Evolutionary conservation across 495 filamentous ascomycete genomes (phyloP).

Genomic region (Podospora didyma): DNA sequence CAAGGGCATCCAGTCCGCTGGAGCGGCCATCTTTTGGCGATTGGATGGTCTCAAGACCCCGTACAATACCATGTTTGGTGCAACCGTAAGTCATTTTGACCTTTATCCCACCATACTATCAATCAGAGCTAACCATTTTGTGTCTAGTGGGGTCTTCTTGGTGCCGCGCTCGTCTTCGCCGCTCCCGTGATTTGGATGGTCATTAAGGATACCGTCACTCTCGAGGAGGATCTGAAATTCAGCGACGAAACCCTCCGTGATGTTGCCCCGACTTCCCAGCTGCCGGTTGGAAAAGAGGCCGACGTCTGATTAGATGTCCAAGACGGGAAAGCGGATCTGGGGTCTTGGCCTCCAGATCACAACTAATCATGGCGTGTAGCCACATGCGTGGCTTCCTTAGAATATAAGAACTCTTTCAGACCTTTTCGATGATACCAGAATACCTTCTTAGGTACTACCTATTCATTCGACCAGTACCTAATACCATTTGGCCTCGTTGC

Average conservation of each 20-base stretch:
- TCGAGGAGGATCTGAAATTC: constrained; percentile 79
- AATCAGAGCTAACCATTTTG: constrained; percentile 20
- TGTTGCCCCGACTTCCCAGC: constrained; percentile 34
- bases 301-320: not conserved
- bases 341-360: not conserved
- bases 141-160: constrained; percentile 67
- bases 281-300: constrained; percentile 2
- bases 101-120: too few relatives aligned
- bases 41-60: constrained; percentile 61
- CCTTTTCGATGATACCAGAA: too few relatives aligned
- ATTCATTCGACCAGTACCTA: too few relatives aligned
- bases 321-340: not conserved
- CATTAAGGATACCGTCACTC: constrained; percentile 65
- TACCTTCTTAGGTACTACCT: too few relatives aligned
- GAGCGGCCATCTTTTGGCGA: constrained; percentile 81
- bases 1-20: constrained; percentile 94
- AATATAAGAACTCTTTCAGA: too few relatives aligned
- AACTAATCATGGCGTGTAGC: not conserved
- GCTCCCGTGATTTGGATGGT: constrained; percentile 73
- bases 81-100: constrained; percentile 31
- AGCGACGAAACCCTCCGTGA: constrained; percentile 74
- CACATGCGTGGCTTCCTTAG: too few relatives aligned
- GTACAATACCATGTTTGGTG: constrained; percentile 60
- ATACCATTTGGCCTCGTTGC: too few relatives aligned
- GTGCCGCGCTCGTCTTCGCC: constrained; percentile 69